Conservation (phyloP, 192 early-diverging fungal genomes). For the Rhizophlyctis rosea region DNA sequence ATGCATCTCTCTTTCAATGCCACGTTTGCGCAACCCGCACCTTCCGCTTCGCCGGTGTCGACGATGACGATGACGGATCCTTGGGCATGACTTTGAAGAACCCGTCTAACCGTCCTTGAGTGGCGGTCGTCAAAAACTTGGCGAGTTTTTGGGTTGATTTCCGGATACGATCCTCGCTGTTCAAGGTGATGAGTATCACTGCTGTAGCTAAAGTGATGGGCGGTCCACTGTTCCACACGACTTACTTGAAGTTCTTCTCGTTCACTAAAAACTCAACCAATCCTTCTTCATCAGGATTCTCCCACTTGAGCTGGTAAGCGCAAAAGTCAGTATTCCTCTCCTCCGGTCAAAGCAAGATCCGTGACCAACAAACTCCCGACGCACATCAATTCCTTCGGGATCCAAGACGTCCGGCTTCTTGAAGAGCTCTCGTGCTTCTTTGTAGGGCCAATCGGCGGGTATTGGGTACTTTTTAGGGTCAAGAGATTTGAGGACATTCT, state of each 20-base stretch:
- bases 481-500: conserved; percentile 70
- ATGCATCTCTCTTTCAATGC: no score
- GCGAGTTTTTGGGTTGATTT: conserved; percentile 74
- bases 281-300: conserved; percentile 60
- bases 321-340: neutral
- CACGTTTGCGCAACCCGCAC: no score
- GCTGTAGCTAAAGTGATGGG: neutral
- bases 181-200: conserved; percentile 23
- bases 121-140: conserved; percentile 71
- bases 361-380: neutral
- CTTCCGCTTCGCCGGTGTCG: conserved; percentile 33
- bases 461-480: conserved; percentile 78
- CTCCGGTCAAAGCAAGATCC: neutral
- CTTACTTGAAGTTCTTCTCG: conserved; percentile 93
- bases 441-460: conserved; percentile 86
- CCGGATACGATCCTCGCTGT: conserved; percentile 81
- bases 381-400: conserved; percentile 65
- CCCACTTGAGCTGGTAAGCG: conserved; percentile 37
- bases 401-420: conserved; percentile 73
- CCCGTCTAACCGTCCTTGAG: conserved; percentile 87
- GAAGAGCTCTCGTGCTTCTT: conserved; percentile 88
- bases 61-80: conserved; percentile 14
- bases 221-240: neutral
- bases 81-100: conserved; percentile 76
- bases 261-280: conserved; percentile 83